A percentile compares a stretch with the other conserved stretches of the same genome.
Evolutionary conservation across 441 rosid genomes (phyloP).

Genomic region (Corymbia citriodora): DNA sequence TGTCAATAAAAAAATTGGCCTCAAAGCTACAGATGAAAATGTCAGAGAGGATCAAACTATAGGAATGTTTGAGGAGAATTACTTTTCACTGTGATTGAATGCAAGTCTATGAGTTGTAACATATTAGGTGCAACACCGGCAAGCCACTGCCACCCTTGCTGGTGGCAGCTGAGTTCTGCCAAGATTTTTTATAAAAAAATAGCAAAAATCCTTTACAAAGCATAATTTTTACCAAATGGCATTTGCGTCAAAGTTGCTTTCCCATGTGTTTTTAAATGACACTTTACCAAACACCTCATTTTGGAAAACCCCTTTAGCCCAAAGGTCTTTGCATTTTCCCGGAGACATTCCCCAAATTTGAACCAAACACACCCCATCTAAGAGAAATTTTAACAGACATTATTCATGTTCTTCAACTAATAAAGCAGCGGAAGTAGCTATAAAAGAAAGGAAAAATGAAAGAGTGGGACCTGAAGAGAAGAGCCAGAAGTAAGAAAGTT

Average conservation of each 20-base stretch:
- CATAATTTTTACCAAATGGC: too few relatives aligned
- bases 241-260: too few relatives aligned
- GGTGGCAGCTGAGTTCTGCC: too few relatives aligned
- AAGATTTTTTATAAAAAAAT: too few relatives aligned
- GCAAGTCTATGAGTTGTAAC: neutral
- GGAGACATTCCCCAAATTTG: neutral
- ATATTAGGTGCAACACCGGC: neutral
- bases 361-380: neutral
- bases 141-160: too few relatives aligned
- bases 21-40: neutral
- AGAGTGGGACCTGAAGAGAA: neutral
- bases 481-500: neutral
- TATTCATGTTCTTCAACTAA: neutral
- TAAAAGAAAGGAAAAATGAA: neutral
- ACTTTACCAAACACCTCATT: too few relatives aligned
- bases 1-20: neutral
- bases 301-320: neutral
- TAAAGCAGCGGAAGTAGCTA: neutral
- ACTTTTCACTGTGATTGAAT: neutral
- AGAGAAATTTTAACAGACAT: neutral
- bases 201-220: too few relatives aligned
- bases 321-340: neutral
- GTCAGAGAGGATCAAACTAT: neutral
- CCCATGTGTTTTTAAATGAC: too few relatives aligned
- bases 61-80: neutral